phyloP scores from a whole-genome alignment of 331 rosid genomes.

The Cucumis variabilis region DNA sequence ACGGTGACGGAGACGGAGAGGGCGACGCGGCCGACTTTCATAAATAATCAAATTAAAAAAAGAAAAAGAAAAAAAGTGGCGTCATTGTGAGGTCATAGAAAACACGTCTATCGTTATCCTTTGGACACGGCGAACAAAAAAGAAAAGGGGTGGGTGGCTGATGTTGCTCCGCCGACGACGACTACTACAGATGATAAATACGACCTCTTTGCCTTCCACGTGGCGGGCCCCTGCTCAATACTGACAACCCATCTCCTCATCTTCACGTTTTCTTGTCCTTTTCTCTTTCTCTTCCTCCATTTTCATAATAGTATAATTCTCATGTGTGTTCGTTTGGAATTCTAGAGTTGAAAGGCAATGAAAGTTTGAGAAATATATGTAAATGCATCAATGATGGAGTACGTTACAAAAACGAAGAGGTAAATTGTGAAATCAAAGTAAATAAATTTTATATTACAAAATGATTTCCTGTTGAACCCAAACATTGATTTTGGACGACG shows the following conservation, averaged over 20 bases:
- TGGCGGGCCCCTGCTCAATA: conserved; percentile 21
- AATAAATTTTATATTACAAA: too few species aligned
- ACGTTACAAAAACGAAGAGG: too few species aligned
- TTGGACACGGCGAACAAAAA: not conserved
- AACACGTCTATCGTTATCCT: conserved; percentile 20
- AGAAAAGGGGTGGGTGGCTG: not conserved
- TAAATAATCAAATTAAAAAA: not conserved
- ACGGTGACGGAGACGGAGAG: not conserved
- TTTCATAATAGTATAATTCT: too few species aligned
- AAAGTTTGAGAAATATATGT: too few species aligned
- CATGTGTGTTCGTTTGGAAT: too few species aligned
- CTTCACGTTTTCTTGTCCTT: conserved; percentile 24
- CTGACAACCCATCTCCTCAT: conserved; percentile 5
- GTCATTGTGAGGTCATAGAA: not conserved
- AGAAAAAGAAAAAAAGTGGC: not conserved
- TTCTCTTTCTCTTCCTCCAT: not conserved
- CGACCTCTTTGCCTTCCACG: conserved; percentile 6
- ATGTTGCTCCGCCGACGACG: not conserved
- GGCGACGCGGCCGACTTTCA: not conserved
- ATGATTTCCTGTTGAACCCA: too few species aligned
- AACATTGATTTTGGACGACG: too few species aligned
- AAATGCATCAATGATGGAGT: too few species aligned
- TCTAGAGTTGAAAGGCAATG: too few species aligned
- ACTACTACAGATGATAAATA: not conserved
- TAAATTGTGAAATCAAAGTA: too few species aligned